Conservation (phyloP, 306 rosid species). For the Quillaja saponaria region DNA sequence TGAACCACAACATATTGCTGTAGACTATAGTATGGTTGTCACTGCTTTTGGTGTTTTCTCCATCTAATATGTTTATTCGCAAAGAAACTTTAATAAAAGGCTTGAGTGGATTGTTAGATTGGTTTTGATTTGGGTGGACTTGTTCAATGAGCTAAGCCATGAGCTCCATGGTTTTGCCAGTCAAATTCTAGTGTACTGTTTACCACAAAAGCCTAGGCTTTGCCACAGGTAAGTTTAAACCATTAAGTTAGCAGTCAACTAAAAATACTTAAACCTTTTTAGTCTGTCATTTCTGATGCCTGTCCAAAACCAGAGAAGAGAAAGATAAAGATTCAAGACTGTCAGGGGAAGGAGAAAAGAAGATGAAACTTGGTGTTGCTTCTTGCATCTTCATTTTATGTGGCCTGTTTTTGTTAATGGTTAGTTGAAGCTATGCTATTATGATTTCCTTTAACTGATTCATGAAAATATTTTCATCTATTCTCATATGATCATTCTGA, state of each 20-base stretch:
- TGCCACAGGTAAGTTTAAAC: too few relatives aligned
- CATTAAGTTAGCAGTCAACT: too few relatives aligned
- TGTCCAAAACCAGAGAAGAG: conserved; percentile 5
- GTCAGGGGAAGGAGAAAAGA: conserved; percentile 27
- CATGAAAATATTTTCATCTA: background rate
- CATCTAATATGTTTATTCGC: background rate
- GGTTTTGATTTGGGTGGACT: background rate
- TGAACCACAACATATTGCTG: too few relatives aligned
- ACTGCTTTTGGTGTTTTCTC: too few relatives aligned
- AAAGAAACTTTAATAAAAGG: background rate
- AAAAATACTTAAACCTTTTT: background rate
- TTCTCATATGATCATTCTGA: background rate
- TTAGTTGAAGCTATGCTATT: background rate
- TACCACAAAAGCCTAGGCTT: too few relatives aligned
- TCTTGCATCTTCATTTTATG: conserved; percentile 40
- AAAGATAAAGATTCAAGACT: background rate
- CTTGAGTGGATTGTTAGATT: too few relatives aligned
- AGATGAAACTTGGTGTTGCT: conserved; percentile 33
- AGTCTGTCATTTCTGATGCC: background rate
- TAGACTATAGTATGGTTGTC: too few relatives aligned
- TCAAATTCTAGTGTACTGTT: too few relatives aligned
- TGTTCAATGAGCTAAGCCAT: background rate
- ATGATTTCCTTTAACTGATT: background rate
- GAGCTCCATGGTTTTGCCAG: too few relatives aligned
- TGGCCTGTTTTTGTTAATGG: conserved; percentile 43